Evolutionary conservation across 495 filamentous ascomycete species (phyloP), one percentile per base, ranked within the genome.

Genomic region (Podospora anserina): DNA sequence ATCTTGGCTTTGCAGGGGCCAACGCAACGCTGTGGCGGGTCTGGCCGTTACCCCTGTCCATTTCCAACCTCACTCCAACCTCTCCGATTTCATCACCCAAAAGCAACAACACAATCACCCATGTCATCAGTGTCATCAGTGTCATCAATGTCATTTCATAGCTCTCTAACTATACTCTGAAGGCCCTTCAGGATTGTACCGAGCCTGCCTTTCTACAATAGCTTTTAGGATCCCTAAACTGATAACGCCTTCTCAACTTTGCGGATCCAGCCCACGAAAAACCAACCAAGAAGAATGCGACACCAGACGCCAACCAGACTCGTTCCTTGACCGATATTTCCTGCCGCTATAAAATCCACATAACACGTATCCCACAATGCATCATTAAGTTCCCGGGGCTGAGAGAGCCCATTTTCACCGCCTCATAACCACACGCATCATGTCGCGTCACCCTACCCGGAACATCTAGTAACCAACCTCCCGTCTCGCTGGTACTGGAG

Each of bases 401-500:
- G 39, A 6, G 9, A 49, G 13, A 49, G 39, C 39, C 39, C 9
- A 2, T 16, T 11, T 49, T 49, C 39, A 49, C 39, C 39, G 39
- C 39, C 39, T 49, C 39, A 11, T 23, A 23, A 23, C 23, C 23
- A 61, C 61, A 63, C 61, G 28, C 64, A 30, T 23, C 20, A 44
- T 54, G 62, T 59, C 53, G 32, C 32, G 54, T 44, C 5, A 57
- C 16, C 54, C 27, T 49, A 13, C 15, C 39, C 9, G 39, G 62
- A 39, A 68, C 61, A 53, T 20, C 70, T 70, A 80, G 61, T 81
- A 80, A 53, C 73, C 74, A 16, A 71, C 56, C 30, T 81, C 78
- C 49, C 80, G 72, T 64, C 77, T 82, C 1, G 79, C 74, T 2
- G 82, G 82, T 26, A 85, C 72, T 16, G 91, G 92, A 61, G 91